Base-by-base conservation (phyloP, 2,329 filamentous ascomycete species). In the Bipolaris gigantea region DNA sequence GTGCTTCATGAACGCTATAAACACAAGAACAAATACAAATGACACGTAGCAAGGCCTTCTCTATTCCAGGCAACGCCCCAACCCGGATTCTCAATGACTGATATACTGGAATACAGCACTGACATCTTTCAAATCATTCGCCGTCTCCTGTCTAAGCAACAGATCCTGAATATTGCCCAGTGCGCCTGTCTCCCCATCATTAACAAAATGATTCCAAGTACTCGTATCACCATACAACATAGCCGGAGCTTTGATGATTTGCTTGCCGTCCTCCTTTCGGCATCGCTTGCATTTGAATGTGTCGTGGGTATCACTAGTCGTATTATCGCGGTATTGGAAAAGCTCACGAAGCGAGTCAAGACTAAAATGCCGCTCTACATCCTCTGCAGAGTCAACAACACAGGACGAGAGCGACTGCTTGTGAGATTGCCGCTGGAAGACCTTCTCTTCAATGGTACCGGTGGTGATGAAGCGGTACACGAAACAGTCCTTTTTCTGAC, bases 391-490 rank as follows among this genome's bases (percentile, higher is more conserved):
- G 75, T 99, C 94, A 7, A 99, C 94, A 4, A 99, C 94, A 65
- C 92, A 97, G 0, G 91, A 96, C 0, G 93, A 97, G 1, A 99
- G 80, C 7, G 91, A 95, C 76, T 99, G 94, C 76, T 99, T 99
- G 80, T 99, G 95, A 0, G 90, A 96, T 71, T 99, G 94, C 9
- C 95, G 88, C 75, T 99, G 94, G 78, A 99, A 99, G 64, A 99
- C 97, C 78, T 99, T 99, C 76, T 99, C 94, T 72, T 99, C 94
- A 57, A 99, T 99, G 0, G 92, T 97, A 4, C 94, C 94, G 0
- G 95, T 97, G 0, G 92, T 90, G 66, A 99, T 99, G 77, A 99
- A 99, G n/a, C 94, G 89, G 75, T 99, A 99, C 15, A 99, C 94
- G 67, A 99, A 99, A 70, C 94, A 99, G 70, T 99, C 94, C 72